phyloP scores from a whole-genome alignment of 2,329 filamentous ascomycete genomes.

The Neofusicoccum umdonicola region DNA sequence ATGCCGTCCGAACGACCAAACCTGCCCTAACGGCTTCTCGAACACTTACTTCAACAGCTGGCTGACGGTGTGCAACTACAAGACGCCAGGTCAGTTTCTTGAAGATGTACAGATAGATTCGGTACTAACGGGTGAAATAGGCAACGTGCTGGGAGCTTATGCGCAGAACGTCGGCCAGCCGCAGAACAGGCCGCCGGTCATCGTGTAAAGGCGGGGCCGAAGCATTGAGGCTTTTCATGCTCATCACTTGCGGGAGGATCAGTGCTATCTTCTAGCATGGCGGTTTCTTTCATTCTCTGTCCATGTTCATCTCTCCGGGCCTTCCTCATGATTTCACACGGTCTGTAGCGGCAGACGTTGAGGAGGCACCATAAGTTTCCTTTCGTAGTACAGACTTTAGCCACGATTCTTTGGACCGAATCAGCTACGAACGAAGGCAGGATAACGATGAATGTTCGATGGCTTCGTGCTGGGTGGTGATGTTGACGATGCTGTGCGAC shows the following conservation, averaged over 20 bases:
- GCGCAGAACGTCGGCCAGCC: not conserved
- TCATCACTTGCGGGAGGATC: not conserved
- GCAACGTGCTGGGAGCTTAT: not conserved
- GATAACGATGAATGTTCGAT: not conserved
- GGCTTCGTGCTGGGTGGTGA: not conserved
- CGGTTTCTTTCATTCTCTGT: not conserved
- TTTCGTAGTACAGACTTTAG: not conserved
- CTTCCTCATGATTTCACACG: not conserved
- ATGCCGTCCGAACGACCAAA: not conserved
- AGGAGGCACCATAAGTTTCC: not conserved
- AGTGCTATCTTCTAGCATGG: not conserved
- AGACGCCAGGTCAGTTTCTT: not conserved
- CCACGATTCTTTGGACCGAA: not conserved
- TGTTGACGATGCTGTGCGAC: not conserved
- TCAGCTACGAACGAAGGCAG: not conserved
- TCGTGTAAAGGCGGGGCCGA: not conserved
- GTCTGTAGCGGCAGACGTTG: not conserved
- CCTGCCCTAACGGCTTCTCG: not conserved
- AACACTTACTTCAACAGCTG: not conserved
- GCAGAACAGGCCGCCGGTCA: not conserved
- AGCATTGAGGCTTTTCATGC: not conserved
- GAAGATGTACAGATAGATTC: not conserved
- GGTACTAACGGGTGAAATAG: not conserved
- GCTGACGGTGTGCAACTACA: conserved; percentile 1
- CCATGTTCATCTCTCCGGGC: not conserved